A percentile compares a stretch with the other conserved stretches of the same genome.
Evolutionary conservation across 371 early-diverging fungal species (phyloP).

Genomic region (Mucor plumbeus): DNA sequence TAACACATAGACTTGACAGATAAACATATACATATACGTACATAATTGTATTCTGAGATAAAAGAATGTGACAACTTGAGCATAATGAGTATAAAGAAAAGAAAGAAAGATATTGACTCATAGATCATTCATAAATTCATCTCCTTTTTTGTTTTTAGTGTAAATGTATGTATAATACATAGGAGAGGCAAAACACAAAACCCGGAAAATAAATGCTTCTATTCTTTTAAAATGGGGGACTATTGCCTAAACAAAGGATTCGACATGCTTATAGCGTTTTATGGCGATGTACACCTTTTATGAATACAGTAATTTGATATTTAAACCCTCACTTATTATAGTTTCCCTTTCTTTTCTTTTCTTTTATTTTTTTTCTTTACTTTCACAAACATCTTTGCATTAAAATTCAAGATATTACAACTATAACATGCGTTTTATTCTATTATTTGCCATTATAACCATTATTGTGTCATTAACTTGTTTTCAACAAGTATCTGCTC

Average conservation of each 20-base stretch:
- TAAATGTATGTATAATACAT: neutral
- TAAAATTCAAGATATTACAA: neutral
- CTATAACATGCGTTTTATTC: neutral
- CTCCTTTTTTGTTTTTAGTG: neutral
- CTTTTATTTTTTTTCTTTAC: neutral
- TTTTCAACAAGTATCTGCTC: constrained; percentile 2
- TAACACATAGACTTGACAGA: neutral
- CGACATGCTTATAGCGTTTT: neutral
- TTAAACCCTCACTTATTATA: neutral
- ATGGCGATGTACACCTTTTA: neutral
- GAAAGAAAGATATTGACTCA: no score
- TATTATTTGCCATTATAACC: neutral
- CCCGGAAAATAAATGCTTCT: neutral
- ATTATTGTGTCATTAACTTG: neutral
- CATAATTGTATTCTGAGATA: neutral
- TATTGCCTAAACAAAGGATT: neutral
- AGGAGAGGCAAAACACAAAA: neutral
- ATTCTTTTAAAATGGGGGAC: neutral
- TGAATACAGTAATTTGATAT: neutral
- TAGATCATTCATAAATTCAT: constrained; percentile 31
- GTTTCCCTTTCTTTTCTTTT: neutral
- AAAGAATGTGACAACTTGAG: no score
- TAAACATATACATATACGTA: neutral
- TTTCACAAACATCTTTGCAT: neutral
- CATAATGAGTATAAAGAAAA: no score